phyloP scores from a whole-genome alignment of 495 filamentous ascomycete genomes.

The Lepidopterella palustris region DNA sequence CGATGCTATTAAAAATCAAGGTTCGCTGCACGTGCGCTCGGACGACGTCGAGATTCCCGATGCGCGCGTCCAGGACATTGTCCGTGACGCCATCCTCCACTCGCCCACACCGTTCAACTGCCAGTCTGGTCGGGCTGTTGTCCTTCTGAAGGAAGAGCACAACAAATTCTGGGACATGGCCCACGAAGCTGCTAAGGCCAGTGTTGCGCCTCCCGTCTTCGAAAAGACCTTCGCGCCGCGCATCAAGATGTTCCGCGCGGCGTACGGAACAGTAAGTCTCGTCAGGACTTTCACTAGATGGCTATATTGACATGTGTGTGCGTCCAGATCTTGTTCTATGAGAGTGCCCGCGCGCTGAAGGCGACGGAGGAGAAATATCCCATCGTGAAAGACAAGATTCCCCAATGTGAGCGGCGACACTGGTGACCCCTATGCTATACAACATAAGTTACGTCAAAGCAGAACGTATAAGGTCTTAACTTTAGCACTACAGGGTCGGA shows the following conservation, averaged over 20 bases:
- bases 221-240: constrained; percentile 7
- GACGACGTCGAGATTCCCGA: constrained; percentile 32
- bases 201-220: no score
- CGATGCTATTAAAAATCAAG: no score
- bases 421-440: no score
- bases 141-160: constrained; percentile 34
- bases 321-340: constrained; percentile 19
- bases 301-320: no score
- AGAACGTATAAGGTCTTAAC: no score
- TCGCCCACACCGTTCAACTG: constrained; percentile 35
- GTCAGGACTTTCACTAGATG: no score
- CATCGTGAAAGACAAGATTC: constrained; percentile 8
- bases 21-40: no score
- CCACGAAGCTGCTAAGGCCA: no score
- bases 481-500: no score
- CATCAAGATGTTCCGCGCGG: constrained; percentile 13
- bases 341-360: constrained; percentile 9
- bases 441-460: no score
- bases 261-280: no score
- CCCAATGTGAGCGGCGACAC: no score
- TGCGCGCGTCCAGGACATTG: constrained; percentile 32
- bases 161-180: constrained; percentile 33
- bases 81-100: constrained; percentile 26
- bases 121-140: constrained; percentile 31
- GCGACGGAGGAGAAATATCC: constrained; percentile 2